A percentile compares a stretch with the other conserved stretches of the same genome.
Conservation (phyloP, 371 early-diverging fungal genomes). For the Mucor racemosus region DNA sequence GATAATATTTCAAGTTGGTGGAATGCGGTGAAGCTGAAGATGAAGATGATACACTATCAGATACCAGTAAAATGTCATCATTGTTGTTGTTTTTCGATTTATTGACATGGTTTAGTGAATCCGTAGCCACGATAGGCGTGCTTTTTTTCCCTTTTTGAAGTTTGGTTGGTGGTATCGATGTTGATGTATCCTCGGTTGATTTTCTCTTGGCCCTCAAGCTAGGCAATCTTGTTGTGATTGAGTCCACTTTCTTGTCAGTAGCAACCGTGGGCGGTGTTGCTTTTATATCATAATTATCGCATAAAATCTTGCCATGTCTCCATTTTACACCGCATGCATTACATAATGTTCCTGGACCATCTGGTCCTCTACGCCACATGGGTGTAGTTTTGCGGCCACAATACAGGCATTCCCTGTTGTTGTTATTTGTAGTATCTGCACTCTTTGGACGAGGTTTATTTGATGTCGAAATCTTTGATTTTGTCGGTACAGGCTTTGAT, state of each 20-base stretch:
- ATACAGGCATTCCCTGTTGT: conserved; percentile 66
- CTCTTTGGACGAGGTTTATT: not conserved
- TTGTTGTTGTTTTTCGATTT: not conserved
- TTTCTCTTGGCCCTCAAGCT: not conserved
- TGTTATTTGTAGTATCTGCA: not conserved
- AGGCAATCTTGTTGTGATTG: conserved; percentile 15
- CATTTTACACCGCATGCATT: conserved; percentile 94
- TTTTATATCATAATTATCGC: conserved; percentile 1
- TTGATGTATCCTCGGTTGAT: not conserved
- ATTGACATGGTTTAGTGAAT: no score
- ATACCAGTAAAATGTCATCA: not conserved
- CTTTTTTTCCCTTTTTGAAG: conserved; percentile 14
- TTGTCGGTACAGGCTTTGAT: not conserved
- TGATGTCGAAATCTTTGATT: conserved; percentile 1
- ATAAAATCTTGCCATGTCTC: conserved; percentile 73
- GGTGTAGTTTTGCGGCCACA: conserved; percentile 86
- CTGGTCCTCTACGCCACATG: conserved; percentile 90
- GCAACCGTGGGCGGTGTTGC: conserved; percentile 1
- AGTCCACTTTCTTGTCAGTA: conserved; percentile 16
- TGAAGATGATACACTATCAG: conserved; percentile 16
- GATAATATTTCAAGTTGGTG: not conserved
- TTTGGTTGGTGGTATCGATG: not conserved
- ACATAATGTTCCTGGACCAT: conserved; percentile 81
- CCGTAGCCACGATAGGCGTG: not conserved
- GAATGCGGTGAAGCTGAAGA: not conserved